These are phyloP conservation scores for Acrocalymma vagum DNA, from an alignment of 2,329 filamentous ascomycete genomes.

Conservation along the genomic window DNA sequence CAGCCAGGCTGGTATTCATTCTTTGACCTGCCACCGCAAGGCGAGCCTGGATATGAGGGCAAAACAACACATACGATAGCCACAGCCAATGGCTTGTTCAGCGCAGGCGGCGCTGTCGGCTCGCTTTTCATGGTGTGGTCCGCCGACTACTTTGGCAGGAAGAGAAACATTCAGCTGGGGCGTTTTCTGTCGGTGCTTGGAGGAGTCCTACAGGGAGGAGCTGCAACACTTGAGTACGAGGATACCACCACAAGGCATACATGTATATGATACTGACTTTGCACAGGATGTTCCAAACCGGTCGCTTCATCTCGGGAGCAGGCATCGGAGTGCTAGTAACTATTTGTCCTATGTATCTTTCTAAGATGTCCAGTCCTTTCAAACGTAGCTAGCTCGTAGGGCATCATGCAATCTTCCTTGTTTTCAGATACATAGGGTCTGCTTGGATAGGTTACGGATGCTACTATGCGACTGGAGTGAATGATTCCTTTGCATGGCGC, in stretches of 20 bases:
- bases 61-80: constrained; percentile 58
- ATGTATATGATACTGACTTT: constrained; percentile 16
- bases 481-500: constrained; percentile 54
- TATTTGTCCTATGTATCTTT: constrained; percentile 56
- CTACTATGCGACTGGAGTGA: constrained; percentile 50
- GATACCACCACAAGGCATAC: neutral
- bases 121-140: constrained; percentile 61
- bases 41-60: constrained; percentile 55
- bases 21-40: constrained; percentile 56
- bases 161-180: constrained; percentile 58
- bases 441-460: constrained; percentile 56
- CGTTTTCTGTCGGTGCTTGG: constrained; percentile 55
- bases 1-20: constrained; percentile 62
- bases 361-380: constrained; percentile 52
- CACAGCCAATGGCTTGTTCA: constrained; percentile 59
- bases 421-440: constrained; percentile 57
- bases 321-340: constrained; percentile 55
- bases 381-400: constrained; percentile 55
- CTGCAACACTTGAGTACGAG: constrained; percentile 52
- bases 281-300: constrained; percentile 55
- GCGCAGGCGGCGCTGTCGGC: constrained; percentile 58
- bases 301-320: constrained; percentile 53
- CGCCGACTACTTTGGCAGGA: constrained; percentile 54
- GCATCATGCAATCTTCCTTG: constrained; percentile 53
- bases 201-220: constrained; percentile 57